Evolutionary conservation across 73 alveolate genomes (phyloP).

Genomic region (Paramecium caudatum): DNA sequence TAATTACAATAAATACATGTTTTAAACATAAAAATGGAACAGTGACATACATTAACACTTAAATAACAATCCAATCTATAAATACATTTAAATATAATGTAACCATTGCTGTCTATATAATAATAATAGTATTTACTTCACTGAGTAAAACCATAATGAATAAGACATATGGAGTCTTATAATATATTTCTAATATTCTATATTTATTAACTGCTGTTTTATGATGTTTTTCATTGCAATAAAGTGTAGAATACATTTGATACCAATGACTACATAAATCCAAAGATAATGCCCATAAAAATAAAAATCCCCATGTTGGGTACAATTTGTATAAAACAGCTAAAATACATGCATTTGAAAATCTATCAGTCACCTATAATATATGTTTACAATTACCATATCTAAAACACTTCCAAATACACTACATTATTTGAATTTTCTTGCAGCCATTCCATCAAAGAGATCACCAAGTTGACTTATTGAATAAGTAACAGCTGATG

Average conservation of each 20-base stretch:
- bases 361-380: constrained; percentile 69
- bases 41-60: constrained; percentile 12
- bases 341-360: constrained; percentile 71
- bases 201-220: constrained; percentile 69
- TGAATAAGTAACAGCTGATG: constrained; percentile 69
- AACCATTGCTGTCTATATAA: constrained; percentile 53
- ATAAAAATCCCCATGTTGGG: constrained; percentile 63
- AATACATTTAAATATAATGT: constrained; percentile 27
- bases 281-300: constrained; percentile 72
- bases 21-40: constrained; percentile 45
- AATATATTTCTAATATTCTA: constrained; percentile 65
- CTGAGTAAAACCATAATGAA: constrained; percentile 68
- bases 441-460: constrained; percentile 78
- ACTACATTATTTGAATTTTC: constrained; percentile 70
- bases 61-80: constrained; percentile 17
- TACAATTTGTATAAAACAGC: constrained; percentile 68
- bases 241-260: constrained; percentile 69
- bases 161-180: constrained; percentile 56
- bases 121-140: constrained; percentile 52
- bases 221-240: constrained; percentile 76
- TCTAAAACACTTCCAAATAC: constrained; percentile 75
- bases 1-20: constrained; percentile 5
- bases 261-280: constrained; percentile 78
- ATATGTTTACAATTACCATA: constrained; percentile 57
- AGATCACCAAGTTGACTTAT: constrained; percentile 70